These are phyloP conservation scores for Penicillium expansum DNA, from an alignment of 2,329 filamentous ascomycete species.

Conservation along the genomic window DNA sequence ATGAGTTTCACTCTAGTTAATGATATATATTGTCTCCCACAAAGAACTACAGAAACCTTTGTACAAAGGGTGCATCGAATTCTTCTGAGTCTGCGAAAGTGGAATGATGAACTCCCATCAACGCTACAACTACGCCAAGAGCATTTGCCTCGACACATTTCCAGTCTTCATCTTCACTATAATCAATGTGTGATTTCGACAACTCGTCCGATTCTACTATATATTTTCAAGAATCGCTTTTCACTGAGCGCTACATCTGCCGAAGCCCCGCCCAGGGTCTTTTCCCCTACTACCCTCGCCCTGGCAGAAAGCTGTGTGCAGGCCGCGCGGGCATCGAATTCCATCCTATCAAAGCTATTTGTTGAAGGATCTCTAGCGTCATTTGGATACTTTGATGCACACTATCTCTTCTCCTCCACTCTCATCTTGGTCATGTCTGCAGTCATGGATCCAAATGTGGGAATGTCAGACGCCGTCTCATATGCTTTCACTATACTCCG, in stretches of 20 bases:
- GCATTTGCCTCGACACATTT: conserved; percentile 18
- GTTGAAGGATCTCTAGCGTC: conserved; percentile 23
- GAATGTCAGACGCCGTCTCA: conserved; percentile 19
- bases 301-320: conserved; percentile 25
- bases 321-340: conserved; percentile 21
- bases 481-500: conserved; percentile 19
- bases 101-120: conserved; percentile 20
- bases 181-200: conserved; percentile 30
- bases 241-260: not conserved
- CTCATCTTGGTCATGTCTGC: conserved; percentile 24
- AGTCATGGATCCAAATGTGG: conserved; percentile 13
- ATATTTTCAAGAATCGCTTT: conserved; percentile 26
- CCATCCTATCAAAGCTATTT: conserved; percentile 21
- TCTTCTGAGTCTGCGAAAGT: conserved; percentile 18
- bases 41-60: conserved; percentile 1
- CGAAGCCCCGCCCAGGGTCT: not conserved
- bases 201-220: conserved; percentile 28
- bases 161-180: conserved; percentile 27
- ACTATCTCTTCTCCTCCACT: conserved; percentile 25
- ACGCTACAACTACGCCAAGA: conserved; percentile 19
- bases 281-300: conserved; percentile 18
- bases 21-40: not conserved
- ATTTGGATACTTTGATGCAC: conserved; percentile 26
- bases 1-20: not conserved
- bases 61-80: conserved; percentile 16